Conservation (phyloP, 768 basidiomycete genomes). For the Collybia mongolica region DNA sequence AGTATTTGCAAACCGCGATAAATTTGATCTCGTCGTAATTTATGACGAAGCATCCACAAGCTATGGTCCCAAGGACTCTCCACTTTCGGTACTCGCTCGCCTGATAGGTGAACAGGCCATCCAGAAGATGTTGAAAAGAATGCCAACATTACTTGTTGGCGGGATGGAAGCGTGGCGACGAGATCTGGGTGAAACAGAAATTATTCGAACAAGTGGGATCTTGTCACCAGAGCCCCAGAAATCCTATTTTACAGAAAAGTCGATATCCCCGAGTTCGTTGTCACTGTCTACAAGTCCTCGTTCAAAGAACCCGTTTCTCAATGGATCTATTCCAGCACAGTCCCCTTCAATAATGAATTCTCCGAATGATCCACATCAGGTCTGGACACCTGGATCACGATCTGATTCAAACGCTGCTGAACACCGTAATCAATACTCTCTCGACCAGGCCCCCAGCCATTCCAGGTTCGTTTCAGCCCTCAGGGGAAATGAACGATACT, state of each 20-base stretch:
- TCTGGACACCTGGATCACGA: slow-evolving; percentile 29
- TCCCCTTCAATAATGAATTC: slow-evolving; percentile 17
- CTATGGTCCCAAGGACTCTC: slow-evolving; percentile 46
- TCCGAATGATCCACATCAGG: slow-evolving; percentile 24
- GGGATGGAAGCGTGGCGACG: slow-evolving; percentile 82
- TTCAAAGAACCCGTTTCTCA: slow-evolving; percentile 25
- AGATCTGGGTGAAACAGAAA: slow-evolving; percentile 43
- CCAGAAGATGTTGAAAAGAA: slow-evolving; percentile 64
- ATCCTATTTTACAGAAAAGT: slow-evolving; percentile 2
- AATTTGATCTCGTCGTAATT: slow-evolving; percentile 85
- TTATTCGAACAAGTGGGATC: slow-evolving; percentile 16
- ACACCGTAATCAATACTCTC: slow-evolving; percentile 24
- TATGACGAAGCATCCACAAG: slow-evolving; percentile 70
- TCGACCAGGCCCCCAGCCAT: slow-evolving; percentile 41
- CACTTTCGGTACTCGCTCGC: slow-evolving; percentile 58
- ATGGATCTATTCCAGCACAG: slow-evolving; percentile 11
- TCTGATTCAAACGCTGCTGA: slow-evolving; percentile 15
- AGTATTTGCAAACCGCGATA: slow-evolving; percentile 82
- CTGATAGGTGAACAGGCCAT: slow-evolving; percentile 77
- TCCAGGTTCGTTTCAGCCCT: slow-evolving; percentile 32
- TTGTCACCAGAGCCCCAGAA: slow-evolving; percentile 5
- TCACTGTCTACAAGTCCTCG: slow-evolving; percentile 23
- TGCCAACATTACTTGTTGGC: slow-evolving; percentile 82
- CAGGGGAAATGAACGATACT: background rate
- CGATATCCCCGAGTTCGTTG: slow-evolving; percentile 3